phyloP scores from a whole-genome alignment of 805 yeast species.

The Metschnikowia cerradonensis region DNA sequence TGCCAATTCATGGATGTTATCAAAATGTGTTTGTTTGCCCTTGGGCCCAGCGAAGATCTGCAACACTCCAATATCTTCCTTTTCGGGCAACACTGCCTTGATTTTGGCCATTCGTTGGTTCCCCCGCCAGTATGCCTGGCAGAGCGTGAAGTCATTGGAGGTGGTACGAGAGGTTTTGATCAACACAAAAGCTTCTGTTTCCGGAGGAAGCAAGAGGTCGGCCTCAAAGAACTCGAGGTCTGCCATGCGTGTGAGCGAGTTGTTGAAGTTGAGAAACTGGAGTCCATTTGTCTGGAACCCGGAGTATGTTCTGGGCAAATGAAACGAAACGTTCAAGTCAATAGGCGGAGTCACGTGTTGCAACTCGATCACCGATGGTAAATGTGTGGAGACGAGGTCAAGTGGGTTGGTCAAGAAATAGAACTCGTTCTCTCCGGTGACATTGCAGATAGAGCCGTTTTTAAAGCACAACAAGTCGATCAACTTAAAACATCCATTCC shows the following conservation, averaged over 20 bases:
- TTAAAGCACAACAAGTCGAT: conserved; percentile 54
- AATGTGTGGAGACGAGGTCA: conserved; percentile 75
- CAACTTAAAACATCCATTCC: conserved; percentile 53
- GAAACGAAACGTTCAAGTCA: conserved; percentile 70
- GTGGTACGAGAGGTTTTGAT: conserved; percentile 50
- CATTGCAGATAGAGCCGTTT: conserved; percentile 31
- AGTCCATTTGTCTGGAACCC: conserved; percentile 63
- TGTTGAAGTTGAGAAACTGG: conserved; percentile 61
- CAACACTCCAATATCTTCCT: conserved; percentile 64
- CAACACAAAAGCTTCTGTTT: conserved; percentile 62
- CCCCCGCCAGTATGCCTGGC: conserved; percentile 75
- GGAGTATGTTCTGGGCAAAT: conserved; percentile 84
- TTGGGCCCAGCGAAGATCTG: conserved; percentile 69
- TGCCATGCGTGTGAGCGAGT: conserved; percentile 65
- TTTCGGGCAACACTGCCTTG: conserved; percentile 75
- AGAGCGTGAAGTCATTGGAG: conserved; percentile 52
- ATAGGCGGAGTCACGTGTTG: conserved; percentile 87
- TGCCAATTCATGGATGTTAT: conserved; percentile 63
- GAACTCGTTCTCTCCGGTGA: conserved; percentile 43
- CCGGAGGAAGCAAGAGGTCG: conserved; percentile 65
- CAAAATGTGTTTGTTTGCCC: conserved; percentile 54
- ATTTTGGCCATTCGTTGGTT: conserved; percentile 65
- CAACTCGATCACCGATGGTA: conserved; percentile 71
- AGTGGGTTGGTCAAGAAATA: conserved; percentile 80
- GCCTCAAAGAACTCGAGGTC: conserved; percentile 80